These are phyloP conservation scores for Ensete ventricosum DNA, from an alignment of 176 grass and related monocot species.

Conservation along the genomic window DNA sequence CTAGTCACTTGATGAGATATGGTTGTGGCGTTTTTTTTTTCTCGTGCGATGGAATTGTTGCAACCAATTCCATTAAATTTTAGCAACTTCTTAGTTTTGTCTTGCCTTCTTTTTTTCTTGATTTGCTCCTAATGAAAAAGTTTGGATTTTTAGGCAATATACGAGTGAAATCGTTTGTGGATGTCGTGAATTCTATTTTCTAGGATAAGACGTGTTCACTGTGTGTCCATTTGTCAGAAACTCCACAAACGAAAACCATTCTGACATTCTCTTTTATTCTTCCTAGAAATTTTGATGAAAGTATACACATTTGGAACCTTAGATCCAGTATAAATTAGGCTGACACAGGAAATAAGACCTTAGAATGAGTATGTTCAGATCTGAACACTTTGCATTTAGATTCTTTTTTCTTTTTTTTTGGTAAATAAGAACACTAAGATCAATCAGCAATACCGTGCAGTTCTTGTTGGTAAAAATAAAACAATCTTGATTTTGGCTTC, in stretches of 20 bases:
- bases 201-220: not conserved
- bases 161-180: not conserved
- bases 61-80: not conserved
- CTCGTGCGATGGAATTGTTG: not conserved
- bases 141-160: not conserved
- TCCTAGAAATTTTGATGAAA: not conserved
- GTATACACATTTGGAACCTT: not conserved
- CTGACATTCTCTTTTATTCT: not conserved
- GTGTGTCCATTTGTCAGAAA: too few relatives aligned
- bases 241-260: too few relatives aligned
- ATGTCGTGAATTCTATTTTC: not conserved
- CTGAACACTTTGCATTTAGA: not conserved
- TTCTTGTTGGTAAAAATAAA: too few relatives aligned
- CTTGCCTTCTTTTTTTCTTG: not conserved
- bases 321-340: not conserved
- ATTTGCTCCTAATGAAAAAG: not conserved
- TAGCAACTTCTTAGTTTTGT: not conserved
- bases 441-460: too few relatives aligned
- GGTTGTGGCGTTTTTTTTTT: not conserved
- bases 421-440: too few relatives aligned
- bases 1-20: not conserved
- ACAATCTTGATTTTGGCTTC: too few relatives aligned
- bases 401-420: too few relatives aligned
- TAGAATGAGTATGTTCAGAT: not conserved
- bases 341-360: not conserved